Conservation (phyloP, 2,329 filamentous ascomycete genomes). For the Penicillium corylophilum region DNA sequence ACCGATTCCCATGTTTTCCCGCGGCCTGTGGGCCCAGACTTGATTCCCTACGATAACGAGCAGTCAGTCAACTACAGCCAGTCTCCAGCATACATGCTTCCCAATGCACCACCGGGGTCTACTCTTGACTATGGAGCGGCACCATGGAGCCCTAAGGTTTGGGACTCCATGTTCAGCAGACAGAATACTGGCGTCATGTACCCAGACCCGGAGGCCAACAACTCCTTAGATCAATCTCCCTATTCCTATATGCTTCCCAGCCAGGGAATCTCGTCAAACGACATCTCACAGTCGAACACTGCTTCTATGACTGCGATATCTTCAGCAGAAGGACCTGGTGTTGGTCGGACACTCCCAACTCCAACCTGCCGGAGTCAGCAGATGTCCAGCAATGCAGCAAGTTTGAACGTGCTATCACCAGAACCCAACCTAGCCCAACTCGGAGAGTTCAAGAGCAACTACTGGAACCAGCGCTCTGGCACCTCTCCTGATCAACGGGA, state of each 20-base stretch:
- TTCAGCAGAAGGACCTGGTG: slow-evolving; percentile 20
- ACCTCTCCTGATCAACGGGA: slow-evolving; percentile 3
- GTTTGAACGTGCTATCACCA: slow-evolving; percentile 11
- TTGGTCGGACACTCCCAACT: slow-evolving; percentile 39
- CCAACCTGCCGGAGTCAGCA: slow-evolving; percentile 26
- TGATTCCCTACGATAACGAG: slow-evolving; percentile 37
- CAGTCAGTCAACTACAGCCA: slow-evolving; percentile 33
- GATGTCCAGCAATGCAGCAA: slow-evolving; percentile 12
- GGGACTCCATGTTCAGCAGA: slow-evolving; percentile 27
- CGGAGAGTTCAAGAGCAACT: slow-evolving; percentile 19
- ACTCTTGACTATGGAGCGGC: slow-evolving; percentile 29
- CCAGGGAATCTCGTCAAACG: slow-evolving; percentile 26
- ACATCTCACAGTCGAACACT: slow-evolving; percentile 27
- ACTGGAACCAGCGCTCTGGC: slow-evolving; percentile 14
- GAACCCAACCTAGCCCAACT: slow-evolving; percentile 18
- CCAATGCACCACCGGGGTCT: slow-evolving; percentile 31
- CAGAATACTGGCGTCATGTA: slow-evolving; percentile 26
- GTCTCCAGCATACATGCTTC: slow-evolving; percentile 37
- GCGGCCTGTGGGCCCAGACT: slow-evolving; percentile 22
- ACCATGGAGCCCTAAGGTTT: slow-evolving; percentile 31
- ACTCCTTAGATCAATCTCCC: slow-evolving; percentile 21
- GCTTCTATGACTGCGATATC: background rate
- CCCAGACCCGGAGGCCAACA: slow-evolving; percentile 28
- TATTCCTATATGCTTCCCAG: slow-evolving; percentile 34
- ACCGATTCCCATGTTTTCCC: slow-evolving; percentile 21